Base-by-base conservation (phyloP, 2,329 filamentous ascomycete genomes). In the Aspergillus flavus region DNA sequence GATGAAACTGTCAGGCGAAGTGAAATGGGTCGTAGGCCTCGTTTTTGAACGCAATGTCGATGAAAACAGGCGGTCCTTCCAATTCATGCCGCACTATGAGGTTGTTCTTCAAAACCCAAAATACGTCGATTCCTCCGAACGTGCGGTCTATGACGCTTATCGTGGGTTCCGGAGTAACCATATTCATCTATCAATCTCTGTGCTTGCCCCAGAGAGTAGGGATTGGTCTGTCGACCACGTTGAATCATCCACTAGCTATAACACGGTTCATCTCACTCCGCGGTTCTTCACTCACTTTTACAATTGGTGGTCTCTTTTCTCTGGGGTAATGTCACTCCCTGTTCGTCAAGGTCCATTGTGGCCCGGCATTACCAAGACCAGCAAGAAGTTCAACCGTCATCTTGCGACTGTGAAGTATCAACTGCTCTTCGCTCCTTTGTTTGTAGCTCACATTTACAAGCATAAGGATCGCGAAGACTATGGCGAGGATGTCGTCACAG, bases 391-490 rank as follows among this genome's bases (percentile, higher is more conserved):
- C 76, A 94, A 94, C 16, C 88, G 95, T 57, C 96, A 99, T 78
- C 82, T 99, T 65, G 94, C 93, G n/a, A 99, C 96, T 10, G 94
- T 99, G 83, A 99, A 99, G 82, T 98, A 98, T 81, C 97, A 94
- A 66, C 81, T 99, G 26, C 85, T 98, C 3, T 83, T 99, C 19
- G 96, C 95, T 2, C 95, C 95, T 0, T 81, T 99, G 2, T 99
- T 96, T 77, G 87, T 99, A 66, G 96, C 94, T 70, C 95, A 99
- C 72, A 93, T 99, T 36, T 99, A 99, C 82, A 98, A 97, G 78
- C 95, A 99, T 81, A 97, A 97, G 76, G 95, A 99, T 73, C 88
- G 88, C 0, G 94, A 97, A 73, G 93, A 97, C 64, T 91, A 92
- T 73, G 85, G 87, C 0, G 90, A 94, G 65, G 84, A 89, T 66